Evolutionary conservation across 192 early-diverging fungal genomes (phyloP).

Genomic region (Podila horticola): DNA sequence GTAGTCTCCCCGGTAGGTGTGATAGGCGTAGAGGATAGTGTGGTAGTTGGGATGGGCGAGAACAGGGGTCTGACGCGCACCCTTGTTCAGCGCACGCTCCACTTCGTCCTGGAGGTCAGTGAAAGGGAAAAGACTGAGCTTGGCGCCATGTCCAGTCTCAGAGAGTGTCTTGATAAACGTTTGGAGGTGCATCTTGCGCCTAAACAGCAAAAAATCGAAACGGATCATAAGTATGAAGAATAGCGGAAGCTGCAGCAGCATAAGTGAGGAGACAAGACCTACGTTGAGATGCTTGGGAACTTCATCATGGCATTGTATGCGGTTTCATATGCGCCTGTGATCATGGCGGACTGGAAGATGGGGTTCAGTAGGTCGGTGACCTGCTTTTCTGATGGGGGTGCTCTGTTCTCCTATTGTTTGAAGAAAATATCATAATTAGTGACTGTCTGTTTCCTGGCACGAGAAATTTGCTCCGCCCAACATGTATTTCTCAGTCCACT

Average conservation of each 20-base stretch:
- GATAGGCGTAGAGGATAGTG: conserved; percentile 19
- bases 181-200: conserved; percentile 17
- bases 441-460: not conserved
- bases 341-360: conserved; percentile 18
- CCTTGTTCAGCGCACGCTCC: conserved; percentile 17
- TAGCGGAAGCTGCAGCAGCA: not conserved
- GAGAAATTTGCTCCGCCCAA: too few species aligned
- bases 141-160: conserved; percentile 29
- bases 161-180: conserved; percentile 22
- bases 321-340: conserved; percentile 23
- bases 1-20: conserved; percentile 32
- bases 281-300: conserved; percentile 17
- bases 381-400: conserved; percentile 15
- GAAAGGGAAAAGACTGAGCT: conserved; percentile 36
- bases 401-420: conserved; percentile 17
- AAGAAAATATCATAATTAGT: not conserved
- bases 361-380: not conserved
- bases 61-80: conserved; percentile 15
- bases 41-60: conserved; percentile 28
- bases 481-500: not conserved
- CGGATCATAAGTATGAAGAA: not conserved
- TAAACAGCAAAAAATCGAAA: not conserved
- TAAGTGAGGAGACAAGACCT: not conserved
- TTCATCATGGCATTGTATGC: conserved; percentile 46
- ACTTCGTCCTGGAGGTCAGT: conserved; percentile 33